Evolutionary conservation across 495 filamentous ascomycete species (phyloP).

Genomic region (Acidiella bohemica): DNA sequence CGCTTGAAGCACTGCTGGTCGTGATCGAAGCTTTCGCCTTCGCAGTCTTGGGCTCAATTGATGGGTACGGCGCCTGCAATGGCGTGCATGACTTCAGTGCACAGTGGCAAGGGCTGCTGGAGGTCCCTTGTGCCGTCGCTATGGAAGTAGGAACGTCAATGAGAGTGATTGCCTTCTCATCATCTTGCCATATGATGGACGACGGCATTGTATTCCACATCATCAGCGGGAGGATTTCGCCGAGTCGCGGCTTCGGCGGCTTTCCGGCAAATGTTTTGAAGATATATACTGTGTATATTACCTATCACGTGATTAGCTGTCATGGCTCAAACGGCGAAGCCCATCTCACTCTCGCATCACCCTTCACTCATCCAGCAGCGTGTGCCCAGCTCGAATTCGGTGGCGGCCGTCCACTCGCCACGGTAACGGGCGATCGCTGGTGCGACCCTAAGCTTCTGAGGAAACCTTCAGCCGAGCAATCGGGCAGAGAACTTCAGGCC

Average conservation of each 20-base stretch:
- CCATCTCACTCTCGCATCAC: slow-evolving; percentile 2
- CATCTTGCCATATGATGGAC: slow-evolving; percentile 41
- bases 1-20: slow-evolving; percentile 8
- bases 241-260: too few relatives aligned
- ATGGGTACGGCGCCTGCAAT: slow-evolving; percentile 18
- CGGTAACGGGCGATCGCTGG: slow-evolving; percentile 21
- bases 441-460: slow-evolving; percentile 17
- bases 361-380: slow-evolving; percentile 11
- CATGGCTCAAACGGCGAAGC: slow-evolving; percentile 17
- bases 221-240: too few relatives aligned
- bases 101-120: neutral
- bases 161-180: slow-evolving; percentile 34
- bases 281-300: too few relatives aligned
- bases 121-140: slow-evolving; percentile 23
- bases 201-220: slow-evolving; percentile 7
- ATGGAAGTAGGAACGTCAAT: slow-evolving; percentile 57
- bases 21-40: slow-evolving; percentile 16
- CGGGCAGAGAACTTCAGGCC: slow-evolving; percentile 22
- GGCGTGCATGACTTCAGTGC: slow-evolving; percentile 22
- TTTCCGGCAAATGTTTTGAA: too few relatives aligned
- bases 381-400: slow-evolving; percentile 20
- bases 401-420: slow-evolving; percentile 20
- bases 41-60: slow-evolving; percentile 26
- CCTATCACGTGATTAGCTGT: slow-evolving; percentile 17
- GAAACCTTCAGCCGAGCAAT: slow-evolving; percentile 23